phyloP scores from a whole-genome alignment of 495 filamentous ascomycete species.

The Neurospora sp. region DNA sequence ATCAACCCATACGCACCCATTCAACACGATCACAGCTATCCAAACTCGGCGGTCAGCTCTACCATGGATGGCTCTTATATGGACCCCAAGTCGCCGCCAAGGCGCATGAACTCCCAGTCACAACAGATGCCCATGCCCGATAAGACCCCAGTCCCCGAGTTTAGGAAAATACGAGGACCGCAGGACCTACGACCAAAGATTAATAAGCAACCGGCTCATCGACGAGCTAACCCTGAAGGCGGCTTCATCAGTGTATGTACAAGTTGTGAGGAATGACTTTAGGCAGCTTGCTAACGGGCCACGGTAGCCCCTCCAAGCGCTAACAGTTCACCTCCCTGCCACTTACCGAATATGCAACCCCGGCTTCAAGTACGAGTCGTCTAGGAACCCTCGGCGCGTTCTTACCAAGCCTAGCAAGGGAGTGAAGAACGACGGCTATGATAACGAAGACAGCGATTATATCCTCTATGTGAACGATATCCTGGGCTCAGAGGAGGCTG shows the following conservation, averaged over 20 bases:
- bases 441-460: conserved; percentile 99
- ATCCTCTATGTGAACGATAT: conserved; percentile 99
- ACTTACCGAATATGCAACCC: conserved; percentile 99
- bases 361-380: conserved; percentile 97
- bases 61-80: conserved; percentile 63
- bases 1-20: conserved; percentile 55
- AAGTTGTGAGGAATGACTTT: neutral
- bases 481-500: conserved; percentile 91
- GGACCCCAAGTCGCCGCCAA: conserved; percentile 62
- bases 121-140: conserved; percentile 36
- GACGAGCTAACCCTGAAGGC: conserved; percentile 91
- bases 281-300: conserved; percentile 1
- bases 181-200: conserved; percentile 73
- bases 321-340: conserved; percentile 85
- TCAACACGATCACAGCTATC: conserved; percentile 44
- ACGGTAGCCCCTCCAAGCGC: conserved; percentile 79
- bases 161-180: conserved; percentile 62
- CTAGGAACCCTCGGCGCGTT: conserved; percentile 91
- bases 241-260: conserved; percentile 91
- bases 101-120: conserved; percentile 40
- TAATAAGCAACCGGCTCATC: conserved; percentile 79
- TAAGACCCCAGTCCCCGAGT: conserved; percentile 75
- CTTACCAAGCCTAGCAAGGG: conserved; percentile 99
- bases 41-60: conserved; percentile 50
- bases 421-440: conserved; percentile 96